These are phyloP conservation scores for Lathyrus tuberosus DNA, from an alignment of 306 rosid genomes.

Conservation along the genomic window DNA sequence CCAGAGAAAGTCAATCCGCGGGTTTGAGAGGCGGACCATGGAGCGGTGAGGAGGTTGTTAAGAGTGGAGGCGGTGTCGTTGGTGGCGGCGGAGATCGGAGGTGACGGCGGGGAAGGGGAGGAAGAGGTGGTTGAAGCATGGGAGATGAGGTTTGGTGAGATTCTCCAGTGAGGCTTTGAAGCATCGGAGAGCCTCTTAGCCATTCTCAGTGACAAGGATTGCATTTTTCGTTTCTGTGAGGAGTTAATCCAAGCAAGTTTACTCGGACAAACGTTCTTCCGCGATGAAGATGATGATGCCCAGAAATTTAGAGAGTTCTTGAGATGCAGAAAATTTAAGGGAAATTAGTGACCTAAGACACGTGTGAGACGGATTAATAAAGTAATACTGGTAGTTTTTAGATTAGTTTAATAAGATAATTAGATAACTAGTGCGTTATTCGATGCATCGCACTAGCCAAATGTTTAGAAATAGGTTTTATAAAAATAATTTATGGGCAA, in stretches of 20 bases:
- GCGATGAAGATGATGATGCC: neutral
- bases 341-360: constrained; percentile 15
- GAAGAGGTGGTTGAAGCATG: constrained; percentile 39
- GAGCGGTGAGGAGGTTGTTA: constrained; percentile 42
- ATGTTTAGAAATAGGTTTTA: no score
- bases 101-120: constrained; percentile 35
- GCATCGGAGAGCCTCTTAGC: constrained; percentile 51
- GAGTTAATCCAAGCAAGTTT: neutral
- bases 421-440: no score
- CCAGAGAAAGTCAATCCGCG: constrained; percentile 67
- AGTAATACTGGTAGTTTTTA: no score
- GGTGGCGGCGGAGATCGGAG: constrained; percentile 37
- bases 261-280: neutral
- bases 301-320: neutral
- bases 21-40: constrained; percentile 65
- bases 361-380: neutral
- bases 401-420: no score
- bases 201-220: constrained; percentile 35
- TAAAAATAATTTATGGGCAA: no score
- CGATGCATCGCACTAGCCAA: no score
- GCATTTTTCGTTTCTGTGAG: constrained; percentile 32
- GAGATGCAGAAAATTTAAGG: neutral
- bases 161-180: constrained; percentile 33
- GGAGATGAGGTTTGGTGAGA: constrained; percentile 39
- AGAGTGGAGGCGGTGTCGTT: constrained; percentile 22